Conservation (phyloP, 2,329 filamentous ascomycete genomes). For the Aspergillus brunneoviolaceus region DNA sequence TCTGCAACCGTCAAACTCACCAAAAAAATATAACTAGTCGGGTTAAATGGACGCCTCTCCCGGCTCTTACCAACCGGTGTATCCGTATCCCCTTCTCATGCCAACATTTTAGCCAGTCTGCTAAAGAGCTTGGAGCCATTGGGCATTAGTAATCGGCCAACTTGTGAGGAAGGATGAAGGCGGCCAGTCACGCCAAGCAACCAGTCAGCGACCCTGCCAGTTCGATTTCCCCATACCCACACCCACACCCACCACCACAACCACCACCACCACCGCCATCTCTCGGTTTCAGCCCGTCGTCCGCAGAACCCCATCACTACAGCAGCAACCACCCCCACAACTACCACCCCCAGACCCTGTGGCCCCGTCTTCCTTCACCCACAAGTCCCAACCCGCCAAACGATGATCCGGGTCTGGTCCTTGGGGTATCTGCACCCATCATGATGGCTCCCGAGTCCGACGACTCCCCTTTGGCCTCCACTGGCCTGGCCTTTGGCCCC, state of each 20-base stretch:
- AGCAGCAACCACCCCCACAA: constrained; percentile 1
- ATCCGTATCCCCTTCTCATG: too few relatives aligned
- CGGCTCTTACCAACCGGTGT: too few relatives aligned
- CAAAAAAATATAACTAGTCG: too few relatives aligned
- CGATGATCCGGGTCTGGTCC: constrained; percentile 33
- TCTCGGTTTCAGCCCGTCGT: background rate
- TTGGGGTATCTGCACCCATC: constrained; percentile 39
- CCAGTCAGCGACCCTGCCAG: constrained; percentile 23
- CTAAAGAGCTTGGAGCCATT: too few relatives aligned
- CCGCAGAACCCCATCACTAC: background rate
- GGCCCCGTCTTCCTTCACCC: constrained; percentile 8
- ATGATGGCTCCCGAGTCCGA: constrained; percentile 39
- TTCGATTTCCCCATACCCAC: constrained; percentile 32
- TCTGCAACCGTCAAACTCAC: too few relatives aligned
- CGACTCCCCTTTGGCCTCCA: constrained; percentile 31
- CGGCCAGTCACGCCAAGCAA: constrained; percentile 28
- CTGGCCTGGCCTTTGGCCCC: constrained; percentile 23
- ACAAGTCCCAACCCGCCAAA: constrained; percentile 23
- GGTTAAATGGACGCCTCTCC: too few relatives aligned
- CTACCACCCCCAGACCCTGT: background rate
- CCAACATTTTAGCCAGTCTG: too few relatives aligned
- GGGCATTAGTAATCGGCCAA: constrained; percentile 17
- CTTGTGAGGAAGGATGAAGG: constrained; percentile 5
- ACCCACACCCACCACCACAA: too few relatives aligned
- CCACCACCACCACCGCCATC: background rate